A percentile compares a stretch with the other conserved stretches of the same genome.
Conservation (phyloP, 768 basidiomycete species). For the Termitomyces sp. region DNA sequence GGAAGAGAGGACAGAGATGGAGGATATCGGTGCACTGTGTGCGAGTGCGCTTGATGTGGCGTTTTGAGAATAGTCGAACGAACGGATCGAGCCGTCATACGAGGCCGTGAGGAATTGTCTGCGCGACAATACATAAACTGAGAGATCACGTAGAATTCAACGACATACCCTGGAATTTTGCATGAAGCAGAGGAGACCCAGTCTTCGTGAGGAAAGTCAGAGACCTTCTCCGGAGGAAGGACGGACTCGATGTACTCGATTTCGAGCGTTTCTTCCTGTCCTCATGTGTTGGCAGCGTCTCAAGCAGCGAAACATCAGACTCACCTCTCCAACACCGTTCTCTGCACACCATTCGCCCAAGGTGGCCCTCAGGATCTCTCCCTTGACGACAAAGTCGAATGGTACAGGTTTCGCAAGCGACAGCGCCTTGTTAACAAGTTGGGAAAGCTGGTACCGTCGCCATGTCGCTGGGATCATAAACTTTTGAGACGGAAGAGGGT, state of each 20-base stretch:
- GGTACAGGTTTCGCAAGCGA: slow-evolving; percentile 69
- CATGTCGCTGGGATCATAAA: slow-evolving; percentile 90
- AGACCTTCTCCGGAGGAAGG: slow-evolving; percentile 79
- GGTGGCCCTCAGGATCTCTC: slow-evolving; percentile 69
- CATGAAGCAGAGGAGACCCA: slow-evolving; percentile 88
- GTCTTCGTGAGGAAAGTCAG: slow-evolving; percentile 80
- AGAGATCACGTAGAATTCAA: neutral
- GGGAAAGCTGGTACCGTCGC: slow-evolving; percentile 95
- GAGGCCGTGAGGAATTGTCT: slow-evolving; percentile 75
- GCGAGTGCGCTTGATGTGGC: slow-evolving; percentile 41
- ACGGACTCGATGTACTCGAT: slow-evolving; percentile 91
- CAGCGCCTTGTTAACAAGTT: slow-evolving; percentile 93
- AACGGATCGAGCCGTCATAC: slow-evolving; percentile 73
- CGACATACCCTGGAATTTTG: slow-evolving; percentile 44
- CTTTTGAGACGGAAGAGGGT: slow-evolving; percentile 79
- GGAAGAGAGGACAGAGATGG: slow-evolving; percentile 49
- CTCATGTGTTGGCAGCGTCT: neutral
- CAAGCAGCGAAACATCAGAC: slow-evolving; percentile 12
- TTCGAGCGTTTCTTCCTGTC: slow-evolving; percentile 83
- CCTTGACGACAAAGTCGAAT: slow-evolving; percentile 88
- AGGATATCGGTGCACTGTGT: slow-evolving; percentile 67
- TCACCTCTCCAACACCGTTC: slow-evolving; percentile 67
- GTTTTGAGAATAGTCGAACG: slow-evolving; percentile 68
- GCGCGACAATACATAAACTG: slow-evolving; percentile 3
- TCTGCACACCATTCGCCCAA: slow-evolving; percentile 73